Percentiles rank a stretch among this genome's conserved stretches.
Conservation (phyloP, 192 early-diverging fungal genomes). For the Backusella liffmaniae region DNA sequence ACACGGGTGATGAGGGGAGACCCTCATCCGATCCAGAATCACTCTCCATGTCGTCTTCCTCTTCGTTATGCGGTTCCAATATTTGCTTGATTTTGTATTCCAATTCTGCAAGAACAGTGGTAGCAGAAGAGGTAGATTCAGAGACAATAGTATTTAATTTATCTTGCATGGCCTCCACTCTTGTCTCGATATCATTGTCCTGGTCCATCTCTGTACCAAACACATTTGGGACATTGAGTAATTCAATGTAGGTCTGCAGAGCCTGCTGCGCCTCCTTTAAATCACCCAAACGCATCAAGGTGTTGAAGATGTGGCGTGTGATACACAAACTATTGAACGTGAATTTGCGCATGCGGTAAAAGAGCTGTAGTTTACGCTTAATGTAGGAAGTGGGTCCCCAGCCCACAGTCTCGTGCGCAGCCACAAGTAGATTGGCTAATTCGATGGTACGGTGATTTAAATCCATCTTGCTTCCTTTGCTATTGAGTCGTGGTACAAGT, state of each 20-base stretch:
- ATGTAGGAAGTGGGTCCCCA: not conserved
- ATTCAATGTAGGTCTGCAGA: constrained; percentile 54
- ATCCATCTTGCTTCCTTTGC: not conserved
- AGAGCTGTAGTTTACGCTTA: not conserved
- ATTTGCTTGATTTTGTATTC: not conserved
- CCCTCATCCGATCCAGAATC: not conserved
- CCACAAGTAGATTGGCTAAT: not conserved
- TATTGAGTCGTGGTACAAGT: not conserved
- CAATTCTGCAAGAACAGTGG: not conserved
- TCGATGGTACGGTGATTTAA: not conserved
- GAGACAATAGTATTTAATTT: not conserved
- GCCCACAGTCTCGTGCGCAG: constrained; percentile 12
- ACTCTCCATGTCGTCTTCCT: not conserved
- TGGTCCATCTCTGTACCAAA: not conserved
- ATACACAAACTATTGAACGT: constrained; percentile 73
- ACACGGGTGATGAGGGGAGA: not conserved
- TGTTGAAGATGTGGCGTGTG: constrained; percentile 58
- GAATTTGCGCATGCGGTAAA: constrained; percentile 25
- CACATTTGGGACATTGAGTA: constrained; percentile 39
- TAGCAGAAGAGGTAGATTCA: not conserved
- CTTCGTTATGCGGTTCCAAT: not conserved
- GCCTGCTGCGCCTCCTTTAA: constrained; percentile 69
- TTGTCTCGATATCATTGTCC: not conserved
- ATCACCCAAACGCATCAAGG: constrained; percentile 56
- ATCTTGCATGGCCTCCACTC: not conserved